A percentile compares a stretch with the other conserved stretches of the same genome.
phyloP scores from a whole-genome alignment of 108 stramenopile species.

The Hondaea fermentalgiana region DNA sequence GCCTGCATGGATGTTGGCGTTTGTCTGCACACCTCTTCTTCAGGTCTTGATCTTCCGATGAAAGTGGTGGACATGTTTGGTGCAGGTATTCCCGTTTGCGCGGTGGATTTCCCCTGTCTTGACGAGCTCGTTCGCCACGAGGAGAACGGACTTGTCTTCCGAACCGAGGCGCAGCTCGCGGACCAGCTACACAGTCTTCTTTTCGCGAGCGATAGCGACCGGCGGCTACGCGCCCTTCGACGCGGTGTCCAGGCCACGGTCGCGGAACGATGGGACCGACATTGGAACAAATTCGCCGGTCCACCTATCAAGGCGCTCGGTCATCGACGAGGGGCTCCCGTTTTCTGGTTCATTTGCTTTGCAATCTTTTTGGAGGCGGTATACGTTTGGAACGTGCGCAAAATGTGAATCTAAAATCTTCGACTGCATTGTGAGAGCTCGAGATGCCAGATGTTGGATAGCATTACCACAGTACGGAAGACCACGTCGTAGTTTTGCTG shows the following conservation, averaged over 20 bases:
- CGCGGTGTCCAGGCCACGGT: neutral
- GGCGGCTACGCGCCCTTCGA: neutral
- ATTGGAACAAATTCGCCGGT: neutral
- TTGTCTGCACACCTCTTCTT: slow-evolving; percentile 89
- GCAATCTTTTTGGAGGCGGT: neutral
- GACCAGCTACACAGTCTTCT: slow-evolving; percentile 58
- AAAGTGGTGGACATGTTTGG: slow-evolving; percentile 97
- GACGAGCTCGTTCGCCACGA: slow-evolving; percentile 79
- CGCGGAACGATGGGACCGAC: neutral
- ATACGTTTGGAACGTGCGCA: neutral
- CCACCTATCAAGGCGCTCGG: neutral
- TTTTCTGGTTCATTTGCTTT: neutral
- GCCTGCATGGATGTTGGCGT: slow-evolving; percentile 61
- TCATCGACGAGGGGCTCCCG: neutral
- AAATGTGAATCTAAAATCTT: too few relatives aligned
- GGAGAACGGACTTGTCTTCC: slow-evolving; percentile 69
- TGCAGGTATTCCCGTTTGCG: slow-evolving; percentile 83
- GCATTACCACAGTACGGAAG: too few relatives aligned
- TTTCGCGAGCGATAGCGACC: neutral
- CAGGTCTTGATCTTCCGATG: slow-evolving; percentile 95
- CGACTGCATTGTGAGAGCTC: too few relatives aligned
- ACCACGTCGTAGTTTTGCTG: too few relatives aligned
- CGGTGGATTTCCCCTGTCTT: slow-evolving; percentile 70
- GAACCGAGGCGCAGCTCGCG: slow-evolving; percentile 49
- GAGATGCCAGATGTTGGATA: too few relatives aligned